Evolutionary conservation across 2,329 filamentous ascomycete genomes (phyloP), one percentile per base, ranked within the genome.

Genomic region (Fusarium chaquense): DNA sequence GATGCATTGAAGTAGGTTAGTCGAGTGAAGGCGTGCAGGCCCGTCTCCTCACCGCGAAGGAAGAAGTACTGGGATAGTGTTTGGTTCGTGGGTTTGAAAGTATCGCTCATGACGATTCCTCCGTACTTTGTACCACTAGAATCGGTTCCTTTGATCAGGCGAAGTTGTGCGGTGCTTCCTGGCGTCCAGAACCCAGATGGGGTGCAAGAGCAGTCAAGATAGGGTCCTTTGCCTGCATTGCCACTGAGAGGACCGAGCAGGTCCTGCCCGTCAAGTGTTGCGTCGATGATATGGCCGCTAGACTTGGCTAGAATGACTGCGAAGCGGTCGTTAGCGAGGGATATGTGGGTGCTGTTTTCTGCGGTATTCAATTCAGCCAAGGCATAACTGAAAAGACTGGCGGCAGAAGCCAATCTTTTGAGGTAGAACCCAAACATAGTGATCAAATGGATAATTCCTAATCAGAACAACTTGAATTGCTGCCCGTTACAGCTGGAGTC

Each of bases 51-150:
- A 32, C 88, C 87, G 4, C 85, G 79, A 2, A 90, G 78, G 67
- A 90, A 90, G 83, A 86, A 89, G 75, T 89, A 90, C 67, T 90
- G 87, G 58, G 89, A 84, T 6, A 90, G 78, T 4, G 84, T 73
- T 69, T 90, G 86, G 3, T 87, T 87, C 0, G 87, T 89, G 0
- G 82, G 77, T 0, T 82, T 80, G 67, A 89, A 89, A 0, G 81
- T 84, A 61, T 90, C 86, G 49, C 83, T 85, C 82, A 90, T 85
- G 36, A 85, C 80, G 15, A 89, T 83, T 0, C 87, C 87, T 2
- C 81, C 87, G 73, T 88, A 90, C 1, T 80, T 70, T 0, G 81
- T 84, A 0, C 83, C 83, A 7, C 79, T 78, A 10, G 77, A 81
- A 67, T 83, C 82, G 50, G 77, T 81, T 47, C 81, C 81, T 61